Conservation (phyloP, 2,329 filamentous ascomycete species). For the Ophiognomonia clavigignenti-juglandacearum region DNA sequence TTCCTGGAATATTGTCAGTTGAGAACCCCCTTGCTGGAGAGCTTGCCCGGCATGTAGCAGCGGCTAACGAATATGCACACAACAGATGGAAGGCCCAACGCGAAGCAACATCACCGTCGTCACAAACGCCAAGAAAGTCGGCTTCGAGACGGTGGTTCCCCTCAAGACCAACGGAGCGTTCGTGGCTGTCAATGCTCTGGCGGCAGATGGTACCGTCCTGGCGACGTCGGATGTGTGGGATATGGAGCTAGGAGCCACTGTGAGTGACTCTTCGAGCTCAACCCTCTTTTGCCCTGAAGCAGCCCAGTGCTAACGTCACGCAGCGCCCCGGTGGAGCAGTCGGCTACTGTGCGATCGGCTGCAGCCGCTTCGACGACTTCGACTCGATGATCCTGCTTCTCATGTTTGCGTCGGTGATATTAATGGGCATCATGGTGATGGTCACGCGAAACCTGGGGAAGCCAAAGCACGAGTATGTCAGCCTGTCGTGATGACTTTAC, state of each 20-base stretch:
- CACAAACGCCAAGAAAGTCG: constrained; percentile 12
- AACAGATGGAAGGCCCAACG: constrained; percentile 11
- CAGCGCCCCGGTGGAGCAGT: constrained; percentile 14
- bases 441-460: neutral
- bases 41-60: neutral
- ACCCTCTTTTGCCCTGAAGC: neutral
- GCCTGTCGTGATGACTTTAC: neutral
- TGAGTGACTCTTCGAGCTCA: constrained; percentile 5
- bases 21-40: neutral
- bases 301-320: neutral
- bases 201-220: constrained; percentile 10
- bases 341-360: constrained; percentile 15
- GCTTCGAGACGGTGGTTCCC: constrained; percentile 13
- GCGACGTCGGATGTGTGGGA: constrained; percentile 16
- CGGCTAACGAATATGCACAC: too few relatives aligned
- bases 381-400: constrained; percentile 13
- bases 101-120: constrained; percentile 12
- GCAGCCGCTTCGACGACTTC: constrained; percentile 12
- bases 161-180: constrained; percentile 9
- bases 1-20: constrained; percentile 16
- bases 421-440: constrained; percentile 8
- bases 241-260: constrained; percentile 11
- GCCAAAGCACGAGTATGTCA: neutral
- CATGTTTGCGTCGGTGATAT: constrained; percentile 3
- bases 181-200: constrained; percentile 12